These are phyloP conservation scores for Canavalia ensiformis DNA, from an alignment of 306 rosid species.

Conservation along the genomic window DNA sequence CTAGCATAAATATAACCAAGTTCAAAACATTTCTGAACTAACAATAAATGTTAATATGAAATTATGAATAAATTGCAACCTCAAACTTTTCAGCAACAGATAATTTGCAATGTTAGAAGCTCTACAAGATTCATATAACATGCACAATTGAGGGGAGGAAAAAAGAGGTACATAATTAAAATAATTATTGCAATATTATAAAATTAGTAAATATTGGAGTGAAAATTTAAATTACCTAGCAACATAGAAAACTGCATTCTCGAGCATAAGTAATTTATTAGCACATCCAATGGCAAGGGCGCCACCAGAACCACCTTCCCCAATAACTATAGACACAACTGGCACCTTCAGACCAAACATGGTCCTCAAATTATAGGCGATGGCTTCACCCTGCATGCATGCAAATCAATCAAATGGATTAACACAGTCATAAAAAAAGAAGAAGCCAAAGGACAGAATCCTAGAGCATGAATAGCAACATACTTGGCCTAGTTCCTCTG, in stretches of 20 bases:
- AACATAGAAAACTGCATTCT: conserved; percentile 96
- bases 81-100: conserved; percentile 18
- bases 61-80: conserved; percentile 28
- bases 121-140: conserved; percentile 45
- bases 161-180: conserved; percentile 4
- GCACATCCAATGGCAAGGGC: conserved; percentile 99
- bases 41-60: conserved; percentile 21
- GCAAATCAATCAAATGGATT: conserved; percentile 46
- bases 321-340: conserved; percentile 84
- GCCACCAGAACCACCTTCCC: conserved; percentile 99
- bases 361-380: conserved; percentile 89
- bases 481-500: conserved; percentile 92
- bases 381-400: conserved; percentile 94
- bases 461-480: conserved; percentile 44
- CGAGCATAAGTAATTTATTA: conserved; percentile 94
- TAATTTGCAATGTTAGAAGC: conserved; percentile 16
- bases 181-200: conserved; percentile 33
- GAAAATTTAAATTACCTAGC: conserved; percentile 77
- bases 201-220: conserved; percentile 27
- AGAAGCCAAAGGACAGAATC: conserved; percentile 18
- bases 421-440: conserved; percentile 36
- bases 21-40: conserved; percentile 17
- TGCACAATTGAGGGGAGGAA: conserved; percentile 7
- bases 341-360: conserved; percentile 99
- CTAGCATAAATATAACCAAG: conserved; percentile 23